Evolutionary conservation across 306 rosid species (phyloP), one percentile per base, ranked within the genome.

Genomic region (Argentina anserina): DNA sequence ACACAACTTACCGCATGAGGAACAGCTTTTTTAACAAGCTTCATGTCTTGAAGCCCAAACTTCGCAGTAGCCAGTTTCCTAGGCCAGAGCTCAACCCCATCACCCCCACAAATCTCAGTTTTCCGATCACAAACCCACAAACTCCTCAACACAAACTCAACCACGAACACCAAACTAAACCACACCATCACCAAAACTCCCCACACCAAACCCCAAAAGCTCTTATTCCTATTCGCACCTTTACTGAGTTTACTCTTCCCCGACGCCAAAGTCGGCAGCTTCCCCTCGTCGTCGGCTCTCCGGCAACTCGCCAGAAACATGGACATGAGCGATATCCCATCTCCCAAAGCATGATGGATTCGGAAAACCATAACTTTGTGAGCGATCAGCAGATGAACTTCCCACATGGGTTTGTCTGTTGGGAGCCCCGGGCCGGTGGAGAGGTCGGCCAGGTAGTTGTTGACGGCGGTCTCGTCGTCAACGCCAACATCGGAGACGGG

Each of bases 51-150:
- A 66, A 93, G 41, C 40, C 76, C 60, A 59, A 93, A 86, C 68
- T 84, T 28, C 1, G 98, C 96, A 7, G 96, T 89, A 9, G 83
- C 97, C 3, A 93, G 76, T 76, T 84, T 85, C 75, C 97, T 84
- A 13, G 97, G 98, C 98, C 96, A 93, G 5, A 84, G 88, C 82
- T 93, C 94, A 79, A 89, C 93, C 33, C 94, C 97, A 1, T 74
- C 79, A 63, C 98, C 98, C 0, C 98, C 98, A 14, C 73, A 56
- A 5, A 93, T 71, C 47, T 70, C 65, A n/a, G 96, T 81, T 73
- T 81, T 78, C 56, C 66, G 78, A 78, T 93, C 98, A 58, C 87
- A 74, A 72, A 87, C 61, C 87, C 93, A 93, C 31, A 87, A 43
- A 43, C 81, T 31, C 67, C 87, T 78, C 18, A 85, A 11, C 10